Conservation (phyloP, 208 protist species). For the Acanthamoeba royreba region DNA sequence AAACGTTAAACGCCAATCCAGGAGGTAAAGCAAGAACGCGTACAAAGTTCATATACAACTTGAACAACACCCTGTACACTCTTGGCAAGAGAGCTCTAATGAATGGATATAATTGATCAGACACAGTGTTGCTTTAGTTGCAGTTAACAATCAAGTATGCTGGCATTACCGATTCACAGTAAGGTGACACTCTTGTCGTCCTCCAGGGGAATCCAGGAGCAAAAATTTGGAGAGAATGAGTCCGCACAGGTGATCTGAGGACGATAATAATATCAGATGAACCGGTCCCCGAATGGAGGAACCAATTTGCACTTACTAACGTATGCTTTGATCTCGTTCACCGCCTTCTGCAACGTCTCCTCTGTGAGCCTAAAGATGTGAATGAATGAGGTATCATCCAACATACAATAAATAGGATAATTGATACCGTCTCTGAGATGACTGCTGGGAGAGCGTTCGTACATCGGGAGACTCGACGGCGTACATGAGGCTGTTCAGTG, state of each 20-base stretch:
- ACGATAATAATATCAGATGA: not conserved
- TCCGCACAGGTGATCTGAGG: not conserved
- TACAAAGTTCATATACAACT: not conserved
- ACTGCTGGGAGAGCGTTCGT: not conserved
- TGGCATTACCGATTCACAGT: not conserved
- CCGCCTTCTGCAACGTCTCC: constrained; percentile 33
- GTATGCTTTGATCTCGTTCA: constrained; percentile 20
- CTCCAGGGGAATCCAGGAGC: not conserved
- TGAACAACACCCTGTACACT: not conserved
- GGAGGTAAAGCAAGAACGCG: too few species aligned
- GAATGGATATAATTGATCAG: not conserved
- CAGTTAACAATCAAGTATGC: too few species aligned
- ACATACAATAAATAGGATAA: too few species aligned
- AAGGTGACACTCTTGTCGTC: not conserved
- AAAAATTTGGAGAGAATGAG: constrained; percentile 8
- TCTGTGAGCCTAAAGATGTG: not conserved
- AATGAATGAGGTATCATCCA: not conserved
- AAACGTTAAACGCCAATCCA: too few species aligned
- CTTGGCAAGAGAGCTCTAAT: not conserved
- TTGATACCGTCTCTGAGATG: constrained; percentile 2
- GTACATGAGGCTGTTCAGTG: not conserved
- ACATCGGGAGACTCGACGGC: constrained; percentile 42
- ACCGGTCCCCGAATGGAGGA: not conserved
- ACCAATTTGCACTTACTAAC: too few species aligned
- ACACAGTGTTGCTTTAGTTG: too few species aligned